Percentiles rank a stretch among this genome's conserved stretches.
Evolutionary conservation across 345 rosid genomes (phyloP).

Genomic region (Salix exigua): DNA sequence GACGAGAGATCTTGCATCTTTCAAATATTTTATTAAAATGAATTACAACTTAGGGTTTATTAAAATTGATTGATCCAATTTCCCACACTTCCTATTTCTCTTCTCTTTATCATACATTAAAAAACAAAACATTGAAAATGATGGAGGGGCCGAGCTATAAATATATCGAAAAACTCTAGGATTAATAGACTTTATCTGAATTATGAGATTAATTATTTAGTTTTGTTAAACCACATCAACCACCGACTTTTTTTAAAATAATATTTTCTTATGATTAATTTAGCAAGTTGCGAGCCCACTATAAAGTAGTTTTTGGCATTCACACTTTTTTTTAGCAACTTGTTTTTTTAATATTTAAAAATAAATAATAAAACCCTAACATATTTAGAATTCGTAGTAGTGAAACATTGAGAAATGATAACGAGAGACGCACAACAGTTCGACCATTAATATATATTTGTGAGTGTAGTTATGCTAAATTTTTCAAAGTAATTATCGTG

Average conservation of each 20-base stretch:
- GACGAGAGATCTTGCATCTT: slow-evolving; percentile 5
- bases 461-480: no score
- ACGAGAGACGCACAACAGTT: no score
- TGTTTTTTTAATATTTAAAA: no score
- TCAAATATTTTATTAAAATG: not conserved
- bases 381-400: no score
- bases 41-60: not conserved
- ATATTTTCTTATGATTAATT: not conserved
- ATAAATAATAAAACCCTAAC: no score
- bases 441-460: no score
- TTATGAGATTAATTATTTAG: not conserved
- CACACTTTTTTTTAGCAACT: no score
- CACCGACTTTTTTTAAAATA: not conserved
- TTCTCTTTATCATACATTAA: not conserved
- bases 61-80: no score
- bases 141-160: not conserved
- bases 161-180: not conserved
- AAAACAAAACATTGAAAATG: not conserved
- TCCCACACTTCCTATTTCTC: not conserved
- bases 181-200: not conserved
- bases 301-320: no score
- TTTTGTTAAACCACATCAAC: not conserved
- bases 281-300: not conserved
- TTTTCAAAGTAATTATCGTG: no score
- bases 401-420: not conserved